Base-by-base conservation (phyloP, 345 rosid genomes). In the Clausena lansium region DNA sequence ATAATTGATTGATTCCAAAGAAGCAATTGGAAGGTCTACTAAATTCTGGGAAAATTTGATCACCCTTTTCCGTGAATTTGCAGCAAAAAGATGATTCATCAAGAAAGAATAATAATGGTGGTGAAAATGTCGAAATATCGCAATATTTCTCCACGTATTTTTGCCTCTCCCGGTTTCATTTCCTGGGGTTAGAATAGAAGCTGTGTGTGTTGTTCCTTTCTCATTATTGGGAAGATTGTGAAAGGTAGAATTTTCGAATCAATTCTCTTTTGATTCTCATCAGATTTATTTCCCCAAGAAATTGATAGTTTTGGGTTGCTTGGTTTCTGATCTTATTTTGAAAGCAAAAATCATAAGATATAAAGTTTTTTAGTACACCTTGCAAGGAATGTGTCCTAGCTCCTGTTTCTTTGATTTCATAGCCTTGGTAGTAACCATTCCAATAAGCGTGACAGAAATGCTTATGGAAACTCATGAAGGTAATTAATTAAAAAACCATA, bases 231-330 rank as follows among this genome's bases (percentile, higher is more conserved):
- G 38, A 63, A 32, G 74, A 83, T 68, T 38, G 73, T 71, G 70
- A 82, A 33, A 65, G 72, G 28, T 36, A 5, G 64, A 68, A 35
- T 60, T 81, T 80, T 36, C 62, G 87, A 88, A 85, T 88, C 81
- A 54, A 71, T 84, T 78, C 88, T 68, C 4, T 74, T 78, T 75
- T 17, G 38, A 67, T 77, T 70, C 82, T 33, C 47, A 10, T 73
- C 72, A 59, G 71, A 60, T 77, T 82, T 60, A n/a, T 54, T 61
- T 64, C 71, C 70, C 9, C 1, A 36, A 60, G 24, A 33, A 59
- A 60, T 73, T 73, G 57, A 28, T 61, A 28, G 69, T 61, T 67
- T 71, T 32, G 28, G 69, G 68, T 54, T 38, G 25, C 76, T 68
- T 75, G 65, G 33, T 52, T 67, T 64, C 2, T 59, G 17, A 65